phyloP scores from a whole-genome alignment of 768 basidiomycete species.

The Omphalotus guepiniiformis region DNA sequence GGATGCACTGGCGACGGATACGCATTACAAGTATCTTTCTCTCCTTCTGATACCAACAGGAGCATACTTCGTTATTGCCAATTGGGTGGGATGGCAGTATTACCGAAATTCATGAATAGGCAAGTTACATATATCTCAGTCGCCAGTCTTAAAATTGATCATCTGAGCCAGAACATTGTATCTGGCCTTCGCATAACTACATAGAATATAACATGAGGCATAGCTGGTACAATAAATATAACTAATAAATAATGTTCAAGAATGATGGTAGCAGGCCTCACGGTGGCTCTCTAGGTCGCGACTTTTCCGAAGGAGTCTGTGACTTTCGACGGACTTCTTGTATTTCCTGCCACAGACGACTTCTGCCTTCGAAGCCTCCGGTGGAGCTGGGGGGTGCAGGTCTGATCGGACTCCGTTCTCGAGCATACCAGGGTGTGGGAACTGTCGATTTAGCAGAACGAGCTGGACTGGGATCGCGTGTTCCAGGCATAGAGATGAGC shows the following conservation, averaged over 20 bases:
- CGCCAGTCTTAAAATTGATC: too few relatives aligned
- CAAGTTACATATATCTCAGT: too few relatives aligned
- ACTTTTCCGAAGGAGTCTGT: slow-evolving; percentile 39
- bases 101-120: slow-evolving; percentile 68
- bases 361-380: slow-evolving; percentile 34
- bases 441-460: slow-evolving; percentile 16
- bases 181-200: too few relatives aligned
- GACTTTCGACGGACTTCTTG: slow-evolving; percentile 45
- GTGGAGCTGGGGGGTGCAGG: slow-evolving; percentile 24
- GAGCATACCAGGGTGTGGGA: slow-evolving; percentile 10
- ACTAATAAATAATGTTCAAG: neutral
- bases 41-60: slow-evolving; percentile 77
- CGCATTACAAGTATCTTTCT: slow-evolving; percentile 87
- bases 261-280: slow-evolving; percentile 12
- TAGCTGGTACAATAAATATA: too few relatives aligned
- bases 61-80: slow-evolving; percentile 91
- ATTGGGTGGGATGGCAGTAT: slow-evolving; percentile 99
- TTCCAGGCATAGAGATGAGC: slow-evolving; percentile 22
- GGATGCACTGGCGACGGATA: slow-evolving; percentile 62
- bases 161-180: too few relatives aligned
- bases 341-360: slow-evolving; percentile 53
- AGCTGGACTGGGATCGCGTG: slow-evolving; percentile 20
- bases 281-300: slow-evolving; percentile 34
- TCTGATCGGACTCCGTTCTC: slow-evolving; percentile 6
- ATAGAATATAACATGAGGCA: too few relatives aligned